Base-by-base conservation (phyloP, 495 filamentous ascomycete species). In the Aspergillus ostianus region DNA sequence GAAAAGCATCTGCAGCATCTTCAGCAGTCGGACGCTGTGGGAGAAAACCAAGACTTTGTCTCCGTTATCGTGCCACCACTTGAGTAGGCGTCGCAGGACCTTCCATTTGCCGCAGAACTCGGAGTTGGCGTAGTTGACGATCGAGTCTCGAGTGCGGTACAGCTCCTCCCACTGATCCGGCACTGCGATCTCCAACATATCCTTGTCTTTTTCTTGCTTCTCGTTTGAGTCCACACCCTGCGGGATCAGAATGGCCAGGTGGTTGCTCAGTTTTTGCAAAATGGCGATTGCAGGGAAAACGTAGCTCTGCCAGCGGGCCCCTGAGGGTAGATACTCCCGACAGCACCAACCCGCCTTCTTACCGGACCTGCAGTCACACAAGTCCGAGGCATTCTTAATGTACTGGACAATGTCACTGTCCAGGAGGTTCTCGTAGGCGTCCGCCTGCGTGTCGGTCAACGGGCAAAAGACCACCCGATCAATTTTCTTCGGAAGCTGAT, bases 91-190 rank as follows among this genome's bases (percentile, higher is more conserved):
- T 57, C 85, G 87, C 15, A 98, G 77, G 18, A 98, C 84, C 72
- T 92, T 92, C 94, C 94, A 98, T 73, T 98, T 98, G 3, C 94
- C 94, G 67, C 94, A 98, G 64, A 93, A 97, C 53, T 96, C 90
- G 0, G 90, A 89, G 60, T 96, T 93, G 18, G 93, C 86, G 62
- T 89, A 91, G 69, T 88, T 92, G 45, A 90, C 72, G 55, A 98
- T 86, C 0, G 85, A 90, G 53, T 97, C 91, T 56, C 90, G 82
- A 20, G 85, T 85, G 12, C 77, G 76, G 64, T 90, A 95, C 2
- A 97, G 80, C 15, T 86, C 77, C 62, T 87, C 77, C 92, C 92
- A 98, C 18, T 82, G 73, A 46, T 89, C 74, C 0, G 94, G 94
- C 0, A 93, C 70, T 29, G 90, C 89, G 6, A 85, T 82, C 68